These are phyloP conservation scores for Cordyceps cateniannulata DNA, from an alignment of 2,329 filamentous ascomycete species.

Conservation along the genomic window DNA sequence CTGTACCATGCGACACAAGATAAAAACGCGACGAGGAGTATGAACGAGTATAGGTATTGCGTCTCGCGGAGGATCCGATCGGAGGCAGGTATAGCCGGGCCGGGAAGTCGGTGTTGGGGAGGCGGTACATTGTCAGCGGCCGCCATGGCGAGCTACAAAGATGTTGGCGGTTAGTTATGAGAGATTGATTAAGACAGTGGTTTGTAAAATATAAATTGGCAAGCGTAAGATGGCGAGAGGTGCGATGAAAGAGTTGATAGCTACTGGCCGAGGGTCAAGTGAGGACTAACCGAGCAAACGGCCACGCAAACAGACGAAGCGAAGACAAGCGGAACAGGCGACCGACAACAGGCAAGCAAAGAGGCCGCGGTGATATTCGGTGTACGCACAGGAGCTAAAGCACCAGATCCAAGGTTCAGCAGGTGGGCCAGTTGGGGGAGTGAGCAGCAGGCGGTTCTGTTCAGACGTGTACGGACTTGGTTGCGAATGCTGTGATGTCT, in stretches of 20 bases:
- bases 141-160: constrained; percentile 28
- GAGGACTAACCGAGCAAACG: background rate
- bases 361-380: background rate
- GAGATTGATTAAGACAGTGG: background rate
- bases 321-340: too few relatives aligned
- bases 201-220: background rate
- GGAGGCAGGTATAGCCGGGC: constrained; percentile 19
- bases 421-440: too few relatives aligned
- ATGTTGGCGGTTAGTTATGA: background rate
- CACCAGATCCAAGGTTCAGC: too few relatives aligned
- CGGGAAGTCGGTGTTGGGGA: constrained; percentile 11
- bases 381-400: too few relatives aligned
- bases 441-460: too few relatives aligned
- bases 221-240: too few relatives aligned
- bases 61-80: constrained; percentile 39
- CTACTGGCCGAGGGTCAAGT: background rate
- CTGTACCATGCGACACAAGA: constrained; percentile 45
- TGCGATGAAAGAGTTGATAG: too few relatives aligned
- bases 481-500: too few relatives aligned
- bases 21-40: constrained; percentile 47
- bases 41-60: constrained; percentile 45
- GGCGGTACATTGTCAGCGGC: constrained; percentile 27
- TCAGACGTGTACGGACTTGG: too few relatives aligned
- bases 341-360: background rate
- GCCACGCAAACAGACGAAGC: background rate